These are phyloP conservation scores for Drechslera avenae DNA, from an alignment of 2,329 filamentous ascomycete species.

Conservation along the genomic window DNA sequence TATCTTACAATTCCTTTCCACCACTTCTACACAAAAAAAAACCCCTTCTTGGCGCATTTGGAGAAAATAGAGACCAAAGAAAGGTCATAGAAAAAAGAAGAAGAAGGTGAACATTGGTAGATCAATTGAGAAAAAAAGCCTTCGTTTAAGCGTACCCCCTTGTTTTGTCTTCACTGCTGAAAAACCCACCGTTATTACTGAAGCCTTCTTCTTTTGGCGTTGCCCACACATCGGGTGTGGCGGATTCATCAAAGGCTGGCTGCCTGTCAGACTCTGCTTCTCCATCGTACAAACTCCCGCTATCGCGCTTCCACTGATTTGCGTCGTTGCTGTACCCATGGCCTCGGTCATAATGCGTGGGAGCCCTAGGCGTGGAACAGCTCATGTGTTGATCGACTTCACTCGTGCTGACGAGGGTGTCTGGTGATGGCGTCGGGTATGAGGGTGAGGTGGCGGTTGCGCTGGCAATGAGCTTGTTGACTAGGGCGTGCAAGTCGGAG, in stretches of 20 bases:
- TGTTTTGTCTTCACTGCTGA: conserved; percentile 9
- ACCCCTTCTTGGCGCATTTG: neutral
- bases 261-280: conserved; percentile 11
- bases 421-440: conserved; percentile 44
- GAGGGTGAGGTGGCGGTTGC: conserved; percentile 23
- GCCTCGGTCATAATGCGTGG: conserved; percentile 1
- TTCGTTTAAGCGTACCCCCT: conserved; percentile 10
- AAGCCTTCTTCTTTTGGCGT: conserved; percentile 47
- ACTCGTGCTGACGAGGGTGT: conserved; percentile 28
- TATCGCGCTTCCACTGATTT: conserved; percentile 4
- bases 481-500: conserved; percentile 35
- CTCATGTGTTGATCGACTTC: conserved; percentile 30
- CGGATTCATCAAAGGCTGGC: conserved; percentile 27
- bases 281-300: conserved; percentile 16
- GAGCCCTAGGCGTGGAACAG: conserved; percentile 33
- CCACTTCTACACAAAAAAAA: too few relatives aligned
- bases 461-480: conserved; percentile 33
- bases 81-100: too few relatives aligned
- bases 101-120: too few relatives aligned
- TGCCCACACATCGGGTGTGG: conserved; percentile 42
- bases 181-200: conserved; percentile 28
- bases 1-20: neutral
- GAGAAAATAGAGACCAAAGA: neutral
- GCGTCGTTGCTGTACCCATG: neutral
- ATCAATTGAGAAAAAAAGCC: too few relatives aligned